These are phyloP conservation scores for Trichoderma orchidacearum DNA, from an alignment of 495 filamentous ascomycete genomes.

Conservation along the genomic window DNA sequence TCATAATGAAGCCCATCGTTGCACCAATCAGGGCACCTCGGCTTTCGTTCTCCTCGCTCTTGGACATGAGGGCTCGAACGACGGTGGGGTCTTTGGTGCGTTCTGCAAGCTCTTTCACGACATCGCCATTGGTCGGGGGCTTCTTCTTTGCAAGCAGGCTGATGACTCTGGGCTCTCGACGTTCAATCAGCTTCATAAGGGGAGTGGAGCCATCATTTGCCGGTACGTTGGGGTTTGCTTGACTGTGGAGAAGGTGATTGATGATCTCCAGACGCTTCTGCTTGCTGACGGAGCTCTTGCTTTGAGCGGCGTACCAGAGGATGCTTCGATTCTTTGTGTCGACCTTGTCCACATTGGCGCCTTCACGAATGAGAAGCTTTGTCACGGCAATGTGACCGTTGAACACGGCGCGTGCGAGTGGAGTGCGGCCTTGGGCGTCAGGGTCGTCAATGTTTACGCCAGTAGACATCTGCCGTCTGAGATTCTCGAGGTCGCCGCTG, in stretches of 20 bases:
- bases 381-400: background rate
- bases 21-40: background rate
- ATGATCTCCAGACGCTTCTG: background rate
- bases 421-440: background rate
- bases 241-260: background rate
- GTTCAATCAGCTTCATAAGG: background rate
- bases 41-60: background rate
- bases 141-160: background rate
- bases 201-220: background rate
- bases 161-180: background rate
- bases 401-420: background rate
- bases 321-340: background rate
- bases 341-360: background rate
- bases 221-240: background rate
- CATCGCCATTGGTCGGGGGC: background rate
- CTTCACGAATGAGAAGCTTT: background rate
- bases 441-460: background rate
- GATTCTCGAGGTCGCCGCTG: background rate
- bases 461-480: background rate
- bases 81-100: background rate
- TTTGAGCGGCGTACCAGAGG: background rate
- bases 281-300: background rate
- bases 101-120: background rate
- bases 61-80: background rate
- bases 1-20: background rate